These are phyloP conservation scores for Petunia axillaris DNA, from an alignment of 257 asterid species.

Conservation along the genomic window DNA sequence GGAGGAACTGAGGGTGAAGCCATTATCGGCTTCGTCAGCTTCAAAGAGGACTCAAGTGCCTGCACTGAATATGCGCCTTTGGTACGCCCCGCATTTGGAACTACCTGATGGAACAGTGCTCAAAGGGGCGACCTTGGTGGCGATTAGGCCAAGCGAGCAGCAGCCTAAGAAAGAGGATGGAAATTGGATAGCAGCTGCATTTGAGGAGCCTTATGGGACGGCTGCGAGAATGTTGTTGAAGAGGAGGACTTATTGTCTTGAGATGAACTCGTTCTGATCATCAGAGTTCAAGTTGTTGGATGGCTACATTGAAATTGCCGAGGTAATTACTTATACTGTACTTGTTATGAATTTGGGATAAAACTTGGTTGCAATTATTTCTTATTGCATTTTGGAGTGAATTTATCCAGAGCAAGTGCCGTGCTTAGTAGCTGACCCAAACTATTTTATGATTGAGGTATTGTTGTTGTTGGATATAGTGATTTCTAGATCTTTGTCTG, in stretches of 20 bases:
- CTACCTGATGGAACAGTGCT: constrained; percentile 63
- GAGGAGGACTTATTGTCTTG: constrained; percentile 79
- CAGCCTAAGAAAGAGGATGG: constrained; percentile 59
- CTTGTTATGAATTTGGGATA: neutral
- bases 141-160: constrained; percentile 72
- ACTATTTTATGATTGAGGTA: neutral
- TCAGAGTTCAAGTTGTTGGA: neutral
- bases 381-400: neutral
- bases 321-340: constrained; percentile 37
- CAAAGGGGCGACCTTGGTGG: constrained; percentile 80
- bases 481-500: neutral
- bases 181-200: constrained; percentile 62
- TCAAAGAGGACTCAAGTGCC: constrained; percentile 74
- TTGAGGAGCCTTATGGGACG: constrained; percentile 72
- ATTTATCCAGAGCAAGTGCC: neutral
- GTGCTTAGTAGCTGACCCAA: neutral
- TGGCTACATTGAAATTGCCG: constrained; percentile 25
- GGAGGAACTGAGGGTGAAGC: constrained; percentile 80
- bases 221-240: constrained; percentile 75
- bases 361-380: neutral
- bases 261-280: constrained; percentile 69
- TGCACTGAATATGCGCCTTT: constrained; percentile 66
- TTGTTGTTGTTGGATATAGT: neutral
- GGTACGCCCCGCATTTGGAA: constrained; percentile 69
- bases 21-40: constrained; percentile 66